phyloP scores from a whole-genome alignment of 1,284 basidiomycete genomes.

The Pseudozyma thailandica region DNA sequence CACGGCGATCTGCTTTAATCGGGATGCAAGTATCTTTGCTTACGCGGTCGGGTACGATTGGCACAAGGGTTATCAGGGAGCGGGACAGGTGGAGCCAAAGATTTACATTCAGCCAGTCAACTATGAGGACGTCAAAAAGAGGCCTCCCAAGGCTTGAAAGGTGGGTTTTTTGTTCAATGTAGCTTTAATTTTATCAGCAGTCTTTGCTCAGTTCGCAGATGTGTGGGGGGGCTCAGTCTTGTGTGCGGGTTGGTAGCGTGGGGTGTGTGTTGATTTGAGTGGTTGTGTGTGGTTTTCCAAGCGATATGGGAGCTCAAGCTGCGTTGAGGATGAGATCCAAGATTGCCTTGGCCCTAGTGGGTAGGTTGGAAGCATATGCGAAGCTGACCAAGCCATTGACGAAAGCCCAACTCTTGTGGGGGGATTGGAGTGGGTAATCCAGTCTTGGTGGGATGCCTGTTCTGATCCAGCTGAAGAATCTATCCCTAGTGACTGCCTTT shows the following conservation, averaged over 20 bases:
- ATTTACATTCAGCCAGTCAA: slow-evolving; percentile 62
- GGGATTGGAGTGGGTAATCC: slow-evolving; percentile 64
- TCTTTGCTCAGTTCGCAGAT: too few species aligned
- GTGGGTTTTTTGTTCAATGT: background rate
- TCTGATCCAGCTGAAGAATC: slow-evolving; percentile 82
- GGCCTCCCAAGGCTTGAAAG: slow-evolving; percentile 55
- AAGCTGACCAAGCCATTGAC: slow-evolving; percentile 30
- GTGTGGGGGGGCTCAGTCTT: too few species aligned
- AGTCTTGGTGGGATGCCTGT: slow-evolving; percentile 79
- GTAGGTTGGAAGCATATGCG: slow-evolving; percentile 23
- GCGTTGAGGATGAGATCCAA: slow-evolving; percentile 20
- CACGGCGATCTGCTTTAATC: slow-evolving; percentile 62
- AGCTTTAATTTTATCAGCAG: background rate
- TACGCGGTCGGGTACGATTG: slow-evolving; percentile 67
- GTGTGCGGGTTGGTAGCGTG: background rate
- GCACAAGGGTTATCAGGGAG: slow-evolving; percentile 64
- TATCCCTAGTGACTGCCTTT: slow-evolving; percentile 86
- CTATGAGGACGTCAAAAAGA: slow-evolving; percentile 61
- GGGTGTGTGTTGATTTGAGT: background rate
- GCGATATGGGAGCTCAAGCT: background rate
- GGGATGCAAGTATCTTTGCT: slow-evolving; percentile 63
- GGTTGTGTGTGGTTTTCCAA: background rate
- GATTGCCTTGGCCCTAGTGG: slow-evolving; percentile 8
- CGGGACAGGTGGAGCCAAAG: slow-evolving; percentile 53
- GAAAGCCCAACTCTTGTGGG: slow-evolving; percentile 30